Base-by-base conservation (phyloP, 306 rosid genomes). In the Fagus sylvatica region DNA sequence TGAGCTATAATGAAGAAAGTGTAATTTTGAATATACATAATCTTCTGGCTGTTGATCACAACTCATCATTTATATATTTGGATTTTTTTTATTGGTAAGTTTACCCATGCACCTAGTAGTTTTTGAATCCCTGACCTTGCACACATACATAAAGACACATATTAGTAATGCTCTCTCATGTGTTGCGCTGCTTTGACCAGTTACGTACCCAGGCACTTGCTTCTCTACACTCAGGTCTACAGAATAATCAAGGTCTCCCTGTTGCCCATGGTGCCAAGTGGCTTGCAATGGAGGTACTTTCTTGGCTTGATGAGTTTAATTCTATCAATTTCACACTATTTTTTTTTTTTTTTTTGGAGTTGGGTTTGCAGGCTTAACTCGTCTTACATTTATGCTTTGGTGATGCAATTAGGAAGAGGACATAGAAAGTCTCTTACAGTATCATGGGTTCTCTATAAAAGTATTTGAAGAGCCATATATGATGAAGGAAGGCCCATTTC, bases 161-260 rank as follows among this genome's bases (percentile, higher is more conserved):
- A 30, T 7, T 34, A 48, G 74, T 33, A n/a, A 40, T 56, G 9
- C 6, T 65, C 72, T 65, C 30, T 46, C 10, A 28, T 30, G 71
- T 82, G n/a, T 12, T 53, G 7, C 84, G 65, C 53, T 81, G 66
- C 75, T 85, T 87, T 82, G 39, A 80, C 79, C 88, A 93, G 99
- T 83, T 95, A 77, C 91, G 97, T 40, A 88, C 98, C 46, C 98
- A 89, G 86, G 99, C 99, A 59, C 98, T 95, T 77, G 99, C 98
- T 80, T 93, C 96, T 82, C 80, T 95, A 74, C 99, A 93, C 77
- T 83, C 91, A 76, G 98, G 98, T 81, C 88, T 95, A 36, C 98
- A 86, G 87, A 90, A 91, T 86, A 92, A 84, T 82, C 98, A 93
- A 84, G 99, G 99, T 39, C 86, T 95, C 37, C 99, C 99, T 37